Evolutionary conservation across 306 rosid species (phyloP).

Genomic region (Gynostemma pentaphyllum): DNA sequence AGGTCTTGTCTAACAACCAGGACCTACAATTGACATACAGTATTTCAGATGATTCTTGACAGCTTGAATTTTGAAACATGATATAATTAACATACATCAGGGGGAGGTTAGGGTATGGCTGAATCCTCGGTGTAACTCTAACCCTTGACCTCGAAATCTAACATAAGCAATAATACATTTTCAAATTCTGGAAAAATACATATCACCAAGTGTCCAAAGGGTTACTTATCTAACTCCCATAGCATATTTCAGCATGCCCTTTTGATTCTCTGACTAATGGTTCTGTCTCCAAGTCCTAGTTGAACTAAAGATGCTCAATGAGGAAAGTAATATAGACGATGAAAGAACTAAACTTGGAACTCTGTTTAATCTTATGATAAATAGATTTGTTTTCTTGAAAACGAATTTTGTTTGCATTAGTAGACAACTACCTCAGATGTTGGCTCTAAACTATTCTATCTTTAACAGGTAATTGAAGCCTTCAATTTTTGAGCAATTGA

Average conservation of each 20-base stretch:
- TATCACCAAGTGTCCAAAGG: not conserved
- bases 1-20: slow-evolving; percentile 81
- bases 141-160: not conserved
- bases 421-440: not conserved
- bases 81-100: not conserved
- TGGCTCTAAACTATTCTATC: not conserved
- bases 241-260: not conserved
- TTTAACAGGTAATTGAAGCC: not conserved
- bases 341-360: not conserved
- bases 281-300: not conserved
- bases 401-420: not conserved
- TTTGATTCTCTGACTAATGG: not conserved
- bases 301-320: not conserved
- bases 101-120: not conserved
- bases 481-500: not conserved
- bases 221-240: not conserved
- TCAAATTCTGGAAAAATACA: not conserved
- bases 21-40: slow-evolving; percentile 27
- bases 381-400: not conserved
- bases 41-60: not conserved
- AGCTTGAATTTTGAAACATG: not conserved
- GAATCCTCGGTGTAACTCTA: not conserved
- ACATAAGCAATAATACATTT: not conserved
- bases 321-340: not conserved
- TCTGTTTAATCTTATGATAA: not conserved